phyloP scores from a whole-genome alignment of 768 basidiomycete genomes.

The Filobasidium wieringae region DNA sequence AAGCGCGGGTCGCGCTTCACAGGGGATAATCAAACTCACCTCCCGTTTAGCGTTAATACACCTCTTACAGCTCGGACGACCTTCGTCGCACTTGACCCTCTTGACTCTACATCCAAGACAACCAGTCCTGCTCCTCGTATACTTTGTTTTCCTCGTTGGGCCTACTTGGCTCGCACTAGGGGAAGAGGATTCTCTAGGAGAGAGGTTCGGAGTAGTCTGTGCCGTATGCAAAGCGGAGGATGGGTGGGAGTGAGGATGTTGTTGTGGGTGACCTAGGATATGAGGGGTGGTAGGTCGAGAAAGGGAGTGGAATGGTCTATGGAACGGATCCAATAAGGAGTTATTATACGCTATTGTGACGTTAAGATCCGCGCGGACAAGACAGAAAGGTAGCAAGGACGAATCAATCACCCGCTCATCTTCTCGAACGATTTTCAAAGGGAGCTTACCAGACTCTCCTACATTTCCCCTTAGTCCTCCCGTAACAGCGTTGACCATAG shows the following conservation, averaged over 20 bases:
- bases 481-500: not conserved
- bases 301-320: too few relatives aligned
- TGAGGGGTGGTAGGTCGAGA: too few relatives aligned
- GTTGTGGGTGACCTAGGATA: too few relatives aligned
- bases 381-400: too few relatives aligned
- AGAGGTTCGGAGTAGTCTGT: not conserved
- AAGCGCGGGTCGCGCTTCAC: not conserved
- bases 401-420: too few relatives aligned
- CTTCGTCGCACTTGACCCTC: conserved; percentile 96
- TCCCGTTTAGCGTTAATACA: conserved; percentile 77
- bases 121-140: conserved; percentile 85
- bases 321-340: too few relatives aligned
- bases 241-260: not conserved
- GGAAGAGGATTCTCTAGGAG: not conserved
- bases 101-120: conserved; percentile 87
- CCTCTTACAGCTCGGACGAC: conserved; percentile 72
- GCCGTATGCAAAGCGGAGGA: not conserved
- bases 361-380: too few relatives aligned
- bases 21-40: conserved; percentile 16
- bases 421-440: not conserved
- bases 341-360: too few relatives aligned
- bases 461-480: not conserved
- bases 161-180: not conserved
- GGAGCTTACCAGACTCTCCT: not conserved
- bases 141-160: conserved; percentile 51